phyloP scores from a whole-genome alignment of 306 rosid species.

The Neltuma alba region DNA sequence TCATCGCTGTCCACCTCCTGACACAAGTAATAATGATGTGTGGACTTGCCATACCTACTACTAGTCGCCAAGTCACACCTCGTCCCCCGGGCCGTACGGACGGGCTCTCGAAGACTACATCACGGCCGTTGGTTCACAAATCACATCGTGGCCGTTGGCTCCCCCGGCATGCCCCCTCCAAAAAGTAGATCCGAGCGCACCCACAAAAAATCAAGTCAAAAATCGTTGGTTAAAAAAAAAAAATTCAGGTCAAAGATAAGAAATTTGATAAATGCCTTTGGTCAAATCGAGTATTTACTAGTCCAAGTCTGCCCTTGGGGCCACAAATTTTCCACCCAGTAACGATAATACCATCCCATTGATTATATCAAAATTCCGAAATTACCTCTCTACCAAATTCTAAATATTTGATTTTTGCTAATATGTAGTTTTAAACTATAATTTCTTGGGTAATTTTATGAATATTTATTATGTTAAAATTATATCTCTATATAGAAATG shows the following conservation, averaged over 20 bases:
- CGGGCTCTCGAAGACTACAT: neutral
- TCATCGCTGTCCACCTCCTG: conserved; percentile 1
- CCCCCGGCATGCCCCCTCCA: neutral
- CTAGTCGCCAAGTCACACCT: conserved; percentile 33
- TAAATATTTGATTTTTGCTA: no score
- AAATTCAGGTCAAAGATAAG: neutral
- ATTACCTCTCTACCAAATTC: no score
- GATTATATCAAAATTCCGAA: no score
- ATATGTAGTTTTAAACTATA: no score
- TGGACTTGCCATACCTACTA: neutral
- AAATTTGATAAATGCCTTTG: neutral
- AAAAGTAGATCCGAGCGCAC: neutral
- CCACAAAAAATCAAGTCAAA: no score
- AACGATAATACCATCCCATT: neutral
- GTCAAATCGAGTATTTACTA: neutral
- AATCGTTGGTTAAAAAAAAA: no score
- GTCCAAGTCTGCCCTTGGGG: neutral
- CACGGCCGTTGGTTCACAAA: conserved; percentile 24
- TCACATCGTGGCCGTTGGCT: conserved; percentile 22
- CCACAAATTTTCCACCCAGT: neutral
- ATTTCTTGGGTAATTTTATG: no score
- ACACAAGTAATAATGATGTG: conserved; percentile 3
- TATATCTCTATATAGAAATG: no score
- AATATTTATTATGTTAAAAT: no score
- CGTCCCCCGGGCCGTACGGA: neutral